These are phyloP conservation scores for Leishmania turanica DNA, from an alignment of 208 protist species.

Conservation along the genomic window DNA sequence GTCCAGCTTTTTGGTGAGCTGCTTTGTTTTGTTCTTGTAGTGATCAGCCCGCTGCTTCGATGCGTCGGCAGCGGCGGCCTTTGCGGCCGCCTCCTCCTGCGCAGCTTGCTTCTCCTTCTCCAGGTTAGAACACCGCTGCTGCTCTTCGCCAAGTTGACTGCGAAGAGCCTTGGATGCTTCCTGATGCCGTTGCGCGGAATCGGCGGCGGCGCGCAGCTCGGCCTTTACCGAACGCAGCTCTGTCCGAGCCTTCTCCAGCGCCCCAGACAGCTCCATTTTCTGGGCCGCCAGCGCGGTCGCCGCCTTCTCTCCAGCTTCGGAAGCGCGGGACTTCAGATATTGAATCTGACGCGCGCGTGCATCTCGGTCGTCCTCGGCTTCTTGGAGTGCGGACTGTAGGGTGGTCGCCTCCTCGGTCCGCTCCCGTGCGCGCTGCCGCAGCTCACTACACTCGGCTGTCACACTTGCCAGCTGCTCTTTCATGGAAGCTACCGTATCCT, in stretches of 20 bases:
- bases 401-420: constrained; percentile 12
- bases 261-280: neutral
- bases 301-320: neutral
- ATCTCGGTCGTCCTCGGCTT: constrained; percentile 19
- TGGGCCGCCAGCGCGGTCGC: neutral
- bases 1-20: constrained; percentile 7
- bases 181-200: neutral
- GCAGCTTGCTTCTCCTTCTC: constrained; percentile 2
- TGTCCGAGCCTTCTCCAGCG: neutral
- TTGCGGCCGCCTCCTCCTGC: constrained; percentile 4
- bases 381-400: constrained; percentile 12
- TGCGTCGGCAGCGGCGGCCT: constrained; percentile 5
- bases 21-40: constrained; percentile 15
- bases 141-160: neutral
- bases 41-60: constrained; percentile 11
- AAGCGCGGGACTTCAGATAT: constrained; percentile 9
- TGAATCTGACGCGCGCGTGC: constrained; percentile 10
- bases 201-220: constrained; percentile 2
- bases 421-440: constrained; percentile 14
- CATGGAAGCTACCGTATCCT: neutral
- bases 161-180: neutral
- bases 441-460: neutral
- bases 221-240: neutral
- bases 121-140: neutral
- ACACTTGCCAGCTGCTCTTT: constrained; percentile 1